phyloP scores from a whole-genome alignment of 768 basidiomycete species.

The Lactarius deliciosus region DNA sequence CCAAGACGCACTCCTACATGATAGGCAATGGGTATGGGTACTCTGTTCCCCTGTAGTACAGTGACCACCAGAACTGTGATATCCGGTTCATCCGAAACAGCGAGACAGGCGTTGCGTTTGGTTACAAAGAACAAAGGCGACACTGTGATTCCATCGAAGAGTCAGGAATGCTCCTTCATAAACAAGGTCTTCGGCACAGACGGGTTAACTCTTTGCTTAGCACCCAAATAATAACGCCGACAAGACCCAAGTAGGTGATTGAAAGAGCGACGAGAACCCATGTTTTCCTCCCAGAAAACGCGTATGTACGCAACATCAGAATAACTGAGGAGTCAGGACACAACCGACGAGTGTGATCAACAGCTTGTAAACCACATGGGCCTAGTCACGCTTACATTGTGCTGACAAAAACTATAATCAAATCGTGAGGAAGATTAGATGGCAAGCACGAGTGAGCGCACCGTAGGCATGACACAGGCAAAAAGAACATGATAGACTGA shows the following conservation, averaged over 20 bases:
- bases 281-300: slow-evolving; percentile 21
- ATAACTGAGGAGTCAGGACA: slow-evolving; percentile 14
- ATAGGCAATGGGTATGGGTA: not conserved
- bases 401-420: slow-evolving; percentile 15
- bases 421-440: not conserved
- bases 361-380: not conserved
- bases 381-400: slow-evolving; percentile 13
- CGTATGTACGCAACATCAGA: slow-evolving; percentile 27
- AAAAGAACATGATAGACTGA: slow-evolving; percentile 17
- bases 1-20: slow-evolving; percentile 21
- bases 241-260: slow-evolving; percentile 5
- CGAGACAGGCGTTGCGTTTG: slow-evolving; percentile 14
- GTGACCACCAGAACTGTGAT: not conserved
- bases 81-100: not conserved
- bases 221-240: slow-evolving; percentile 16
- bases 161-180: not conserved
- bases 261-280: slow-evolving; percentile 12
- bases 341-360: not conserved
- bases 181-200: not conserved
- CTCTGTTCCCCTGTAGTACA: not conserved
- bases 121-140: not conserved
- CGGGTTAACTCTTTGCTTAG: slow-evolving; percentile 3
- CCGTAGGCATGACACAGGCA: slow-evolving; percentile 16
- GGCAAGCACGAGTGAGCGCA: slow-evolving; percentile 2
- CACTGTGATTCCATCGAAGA: slow-evolving; percentile 13